Conservation (phyloP, 805 yeast genomes). For the Pichia gijzeniarum region DNA sequence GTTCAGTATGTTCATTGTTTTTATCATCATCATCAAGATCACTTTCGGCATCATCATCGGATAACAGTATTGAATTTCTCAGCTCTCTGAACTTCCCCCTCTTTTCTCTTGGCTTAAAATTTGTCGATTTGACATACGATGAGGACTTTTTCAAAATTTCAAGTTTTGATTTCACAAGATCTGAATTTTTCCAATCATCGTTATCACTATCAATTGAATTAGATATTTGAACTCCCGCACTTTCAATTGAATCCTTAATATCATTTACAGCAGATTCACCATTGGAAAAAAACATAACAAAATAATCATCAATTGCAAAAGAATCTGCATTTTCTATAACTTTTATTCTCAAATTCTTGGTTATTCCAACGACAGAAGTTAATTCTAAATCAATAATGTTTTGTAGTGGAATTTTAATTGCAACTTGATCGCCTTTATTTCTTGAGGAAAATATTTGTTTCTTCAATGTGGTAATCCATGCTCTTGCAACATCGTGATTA, state of each 20-base stretch:
- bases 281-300: conserved; percentile 56
- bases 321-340: conserved; percentile 50
- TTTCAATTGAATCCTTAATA: conserved; percentile 36
- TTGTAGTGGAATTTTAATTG: conserved; percentile 67
- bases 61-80: conserved; percentile 8
- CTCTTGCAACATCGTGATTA: conserved; percentile 60
- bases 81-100: background rate
- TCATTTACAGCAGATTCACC: conserved; percentile 39
- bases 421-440: conserved; percentile 64
- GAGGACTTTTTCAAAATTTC: conserved; percentile 21
- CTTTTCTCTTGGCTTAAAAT: conserved; percentile 9
- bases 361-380: conserved; percentile 47
- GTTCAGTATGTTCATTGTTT: background rate
- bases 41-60: conserved; percentile 11
- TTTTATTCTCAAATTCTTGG: conserved; percentile 52
- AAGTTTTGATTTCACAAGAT: conserved; percentile 21
- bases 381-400: conserved; percentile 59
- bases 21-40: conserved; percentile 2
- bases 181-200: conserved; percentile 20
- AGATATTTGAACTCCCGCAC: conserved; percentile 25
- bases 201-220: conserved; percentile 11
- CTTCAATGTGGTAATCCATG: conserved; percentile 72
- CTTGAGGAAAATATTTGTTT: conserved; percentile 72
- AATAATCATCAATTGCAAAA: conserved; percentile 60
- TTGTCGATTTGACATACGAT: conserved; percentile 22